phyloP scores from a whole-genome alignment of 306 rosid species.

The Rosa persica region DNA sequence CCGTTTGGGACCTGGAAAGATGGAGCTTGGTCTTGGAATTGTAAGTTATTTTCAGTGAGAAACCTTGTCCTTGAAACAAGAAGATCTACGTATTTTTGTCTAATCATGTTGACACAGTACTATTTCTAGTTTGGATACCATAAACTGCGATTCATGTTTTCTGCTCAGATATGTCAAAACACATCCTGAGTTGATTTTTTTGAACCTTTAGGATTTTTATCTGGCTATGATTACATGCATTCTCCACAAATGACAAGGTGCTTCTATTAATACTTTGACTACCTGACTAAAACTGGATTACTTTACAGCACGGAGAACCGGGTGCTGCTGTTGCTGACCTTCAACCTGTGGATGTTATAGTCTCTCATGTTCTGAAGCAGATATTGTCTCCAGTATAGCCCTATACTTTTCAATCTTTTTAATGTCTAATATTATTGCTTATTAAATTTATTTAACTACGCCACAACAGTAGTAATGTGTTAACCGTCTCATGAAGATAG shows the following conservation, averaged over 20 bases:
- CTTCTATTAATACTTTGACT: slow-evolving; percentile 18
- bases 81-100: background rate
- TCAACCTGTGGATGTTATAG: slow-evolving; percentile 83
- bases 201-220: background rate
- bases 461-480: background rate
- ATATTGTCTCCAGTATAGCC: slow-evolving; percentile 73
- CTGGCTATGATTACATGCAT: slow-evolving; percentile 3
- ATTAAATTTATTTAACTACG: background rate
- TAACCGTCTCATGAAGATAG: background rate
- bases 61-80: slow-evolving; percentile 9
- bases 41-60: slow-evolving; percentile 49
- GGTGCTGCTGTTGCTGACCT: slow-evolving; percentile 85
- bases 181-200: background rate
- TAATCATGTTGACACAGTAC: background rate
- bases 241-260: background rate
- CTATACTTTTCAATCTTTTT: slow-evolving; percentile 20
- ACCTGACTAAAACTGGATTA: slow-evolving; percentile 32
- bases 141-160: background rate
- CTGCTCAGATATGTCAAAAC: background rate
- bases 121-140: background rate
- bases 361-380: slow-evolving; percentile 81
- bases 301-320: slow-evolving; percentile 89
- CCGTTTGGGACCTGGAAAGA: slow-evolving; percentile 85
- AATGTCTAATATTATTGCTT: background rate
- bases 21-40: slow-evolving; percentile 96